These are phyloP conservation scores for Amniculicola lignicola DNA, from an alignment of 495 filamentous ascomycete species.

Conservation along the genomic window DNA sequence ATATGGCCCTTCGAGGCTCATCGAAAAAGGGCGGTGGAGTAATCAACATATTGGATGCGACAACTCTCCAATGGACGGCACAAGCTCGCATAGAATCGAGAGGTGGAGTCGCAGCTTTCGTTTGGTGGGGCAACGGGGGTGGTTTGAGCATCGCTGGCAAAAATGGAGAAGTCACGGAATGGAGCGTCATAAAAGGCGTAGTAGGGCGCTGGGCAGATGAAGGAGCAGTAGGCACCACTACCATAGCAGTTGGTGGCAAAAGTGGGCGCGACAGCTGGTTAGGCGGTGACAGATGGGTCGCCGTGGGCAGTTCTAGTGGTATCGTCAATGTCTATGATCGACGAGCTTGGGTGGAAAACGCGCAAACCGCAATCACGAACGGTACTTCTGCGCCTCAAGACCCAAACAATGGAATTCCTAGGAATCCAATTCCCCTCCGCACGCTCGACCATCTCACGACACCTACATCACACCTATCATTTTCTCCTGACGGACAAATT, in stretches of 20 bases:
- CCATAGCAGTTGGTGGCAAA: constrained; percentile 70
- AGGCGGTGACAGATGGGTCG: constrained; percentile 85
- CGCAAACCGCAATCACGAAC: constrained; percentile 20
- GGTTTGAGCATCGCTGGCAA: constrained; percentile 74
- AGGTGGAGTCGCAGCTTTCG: constrained; percentile 81
- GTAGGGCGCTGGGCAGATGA: constrained; percentile 85
- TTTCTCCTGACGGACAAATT: constrained; percentile 85
- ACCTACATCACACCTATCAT: constrained; percentile 68
- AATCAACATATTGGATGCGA: constrained; percentile 77
- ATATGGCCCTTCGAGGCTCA: constrained; percentile 74
- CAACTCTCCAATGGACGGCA: constrained; percentile 83
- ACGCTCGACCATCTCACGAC: constrained; percentile 84
- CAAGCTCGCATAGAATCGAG: constrained; percentile 78
- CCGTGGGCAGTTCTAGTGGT: constrained; percentile 76
- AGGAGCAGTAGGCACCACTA: constrained; percentile 80
- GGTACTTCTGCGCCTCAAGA: background rate
- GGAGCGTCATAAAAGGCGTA: constrained; percentile 63
- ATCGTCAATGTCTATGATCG: constrained; percentile 94
- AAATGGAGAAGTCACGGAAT: constrained; percentile 92
- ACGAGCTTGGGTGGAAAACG: constrained; percentile 51
- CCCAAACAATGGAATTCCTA: constrained; percentile 51
- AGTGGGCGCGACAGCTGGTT: constrained; percentile 54
- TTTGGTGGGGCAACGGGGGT: constrained; percentile 83
- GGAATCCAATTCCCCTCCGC: constrained; percentile 64
- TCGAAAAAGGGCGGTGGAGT: constrained; percentile 78